Conservation (phyloP, 805 yeast genomes). For the Teunomyces barrocoloradensis region DNA sequence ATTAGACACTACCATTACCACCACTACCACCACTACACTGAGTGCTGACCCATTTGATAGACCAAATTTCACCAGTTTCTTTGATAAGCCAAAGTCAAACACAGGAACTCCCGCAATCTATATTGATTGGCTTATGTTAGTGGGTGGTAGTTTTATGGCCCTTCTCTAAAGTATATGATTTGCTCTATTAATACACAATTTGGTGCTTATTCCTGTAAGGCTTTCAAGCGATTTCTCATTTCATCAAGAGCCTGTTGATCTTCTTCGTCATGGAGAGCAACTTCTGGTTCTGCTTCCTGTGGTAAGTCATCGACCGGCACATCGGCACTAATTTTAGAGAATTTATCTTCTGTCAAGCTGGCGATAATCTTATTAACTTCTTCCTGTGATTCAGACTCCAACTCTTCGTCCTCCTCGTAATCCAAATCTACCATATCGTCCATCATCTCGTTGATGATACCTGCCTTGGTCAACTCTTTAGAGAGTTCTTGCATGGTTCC, state of each 20-base stretch:
- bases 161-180: background rate
- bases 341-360: conserved; percentile 38
- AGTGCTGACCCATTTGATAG: background rate
- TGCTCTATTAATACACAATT: background rate
- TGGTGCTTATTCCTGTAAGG: conserved; percentile 52
- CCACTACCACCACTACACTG: no score
- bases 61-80: background rate
- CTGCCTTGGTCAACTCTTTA: conserved; percentile 80
- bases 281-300: conserved; percentile 15
- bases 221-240: conserved; percentile 86
- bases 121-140: background rate
- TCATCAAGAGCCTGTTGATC: conserved; percentile 74
- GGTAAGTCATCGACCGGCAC: conserved; percentile 29
- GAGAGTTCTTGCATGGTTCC: conserved; percentile 83
- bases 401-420: conserved; percentile 59
- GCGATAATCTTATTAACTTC: conserved; percentile 60
- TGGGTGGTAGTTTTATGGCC: background rate
- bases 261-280: conserved; percentile 42
- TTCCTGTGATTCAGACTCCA: conserved; percentile 63
- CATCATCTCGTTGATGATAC: conserved; percentile 92
- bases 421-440: conserved; percentile 78
- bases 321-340: conserved; percentile 32
- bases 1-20: no score
- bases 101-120: background rate
- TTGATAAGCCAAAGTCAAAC: background rate